Base-by-base conservation (phyloP, 306 rosid species). In the Trichosanthes truncata region DNA sequence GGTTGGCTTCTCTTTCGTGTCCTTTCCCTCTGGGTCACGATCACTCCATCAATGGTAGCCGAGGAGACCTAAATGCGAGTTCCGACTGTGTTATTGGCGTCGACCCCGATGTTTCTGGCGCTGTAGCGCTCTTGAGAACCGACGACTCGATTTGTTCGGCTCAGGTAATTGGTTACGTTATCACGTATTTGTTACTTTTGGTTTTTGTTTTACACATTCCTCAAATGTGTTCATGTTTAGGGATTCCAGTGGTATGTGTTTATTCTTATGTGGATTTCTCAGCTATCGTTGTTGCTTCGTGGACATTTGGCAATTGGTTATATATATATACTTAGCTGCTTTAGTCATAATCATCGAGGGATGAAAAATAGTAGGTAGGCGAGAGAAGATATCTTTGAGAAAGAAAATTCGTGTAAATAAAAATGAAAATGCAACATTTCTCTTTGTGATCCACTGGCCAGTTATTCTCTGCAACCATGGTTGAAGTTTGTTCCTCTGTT, bases 41-140 rank as follows among this genome's bases (percentile, higher is more conserved):
- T 33, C 63, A 66, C 74, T 83, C 23, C 61, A 1, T 7, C 61
- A 20, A 12, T 29, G 76, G 78, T 63, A 78, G 77, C 68, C 80
- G 65, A n/a, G 51, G n/a, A 51, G 77, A 65, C 38, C 71, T 45
- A 8, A 69, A 52, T 81, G 84, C 83, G n/a, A 84, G 69, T 20
- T 85, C 85, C 11, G 81, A 82, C 49, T 91, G 92, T 90, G 87
- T 92, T 77, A 80, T 92, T 74, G 97, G 98, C 46, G 75, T 94
- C 51, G 98, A 94, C 84, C 98, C 97, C 7, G 98, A 94, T 84
- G 77, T 82, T 59, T 79, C 88, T 65, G 98, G 98, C 53, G 98
- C 97, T 3, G 82, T 94, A 41, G 95, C 97, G 35, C 80, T 94
- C 48, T 77, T 94, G 88, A 89, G 85, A 84, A 79, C 77, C 35